Conservation (phyloP, 305 asterid species). For the Lippia alba region DNA sequence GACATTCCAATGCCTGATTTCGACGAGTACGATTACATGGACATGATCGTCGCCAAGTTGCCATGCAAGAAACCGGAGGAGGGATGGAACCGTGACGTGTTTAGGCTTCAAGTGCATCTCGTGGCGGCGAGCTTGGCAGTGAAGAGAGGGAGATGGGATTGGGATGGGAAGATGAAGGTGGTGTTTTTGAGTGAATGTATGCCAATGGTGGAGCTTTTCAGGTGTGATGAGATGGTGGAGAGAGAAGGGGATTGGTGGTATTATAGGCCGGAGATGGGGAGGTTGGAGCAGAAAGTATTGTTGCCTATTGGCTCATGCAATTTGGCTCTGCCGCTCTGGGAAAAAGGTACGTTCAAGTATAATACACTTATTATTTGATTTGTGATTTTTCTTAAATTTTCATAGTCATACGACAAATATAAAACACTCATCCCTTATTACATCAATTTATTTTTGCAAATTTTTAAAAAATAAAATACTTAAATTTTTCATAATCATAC, state of each 20-base stretch:
- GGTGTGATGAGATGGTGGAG: slow-evolving; percentile 69
- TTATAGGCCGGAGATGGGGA: slow-evolving; percentile 53
- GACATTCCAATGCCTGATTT: slow-evolving; percentile 85
- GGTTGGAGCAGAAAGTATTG: slow-evolving; percentile 62
- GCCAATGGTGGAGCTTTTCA: slow-evolving; percentile 83
- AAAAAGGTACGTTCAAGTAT: slow-evolving; percentile 58
- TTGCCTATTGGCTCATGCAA: slow-evolving; percentile 89
- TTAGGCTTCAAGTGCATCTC: slow-evolving; percentile 77
- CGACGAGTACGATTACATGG: slow-evolving; percentile 46
- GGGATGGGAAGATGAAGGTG: slow-evolving; percentile 56
- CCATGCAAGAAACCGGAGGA: slow-evolving; percentile 59
- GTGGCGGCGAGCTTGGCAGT: slow-evolving; percentile 68
- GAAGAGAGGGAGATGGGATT: slow-evolving; percentile 57
- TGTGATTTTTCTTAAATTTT: too few relatives aligned
- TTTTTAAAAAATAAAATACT: too few relatives aligned
- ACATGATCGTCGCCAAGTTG: slow-evolving; percentile 72
- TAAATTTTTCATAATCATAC: too few relatives aligned
- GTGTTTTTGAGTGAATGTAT: slow-evolving; percentile 68
- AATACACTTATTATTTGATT: too few relatives aligned
- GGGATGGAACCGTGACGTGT: slow-evolving; percentile 81
- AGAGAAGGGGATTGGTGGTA: slow-evolving; percentile 89
- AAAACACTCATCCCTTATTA: too few relatives aligned
- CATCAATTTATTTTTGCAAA: too few relatives aligned
- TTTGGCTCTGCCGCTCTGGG: slow-evolving; percentile 92
- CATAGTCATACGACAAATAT: too few relatives aligned